Conservation (phyloP, 1,284 basidiomycete species). For the Pterula multifida region DNA sequence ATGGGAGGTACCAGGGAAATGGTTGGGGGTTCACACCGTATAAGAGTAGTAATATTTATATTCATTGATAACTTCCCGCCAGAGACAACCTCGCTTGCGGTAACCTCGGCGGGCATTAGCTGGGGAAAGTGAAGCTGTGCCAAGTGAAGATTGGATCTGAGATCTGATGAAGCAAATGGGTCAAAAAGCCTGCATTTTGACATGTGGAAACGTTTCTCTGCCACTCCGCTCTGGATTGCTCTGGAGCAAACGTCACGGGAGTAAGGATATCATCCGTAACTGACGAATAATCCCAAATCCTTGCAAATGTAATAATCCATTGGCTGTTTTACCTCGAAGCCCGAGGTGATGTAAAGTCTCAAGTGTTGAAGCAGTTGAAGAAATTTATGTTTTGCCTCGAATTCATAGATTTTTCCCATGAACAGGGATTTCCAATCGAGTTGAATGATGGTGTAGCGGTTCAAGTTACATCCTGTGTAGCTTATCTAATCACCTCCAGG, state of each 20-base stretch:
- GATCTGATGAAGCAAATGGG: neutral
- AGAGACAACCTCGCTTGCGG: slow-evolving; percentile 1
- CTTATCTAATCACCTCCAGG: no score
- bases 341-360: no score
- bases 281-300: no score
- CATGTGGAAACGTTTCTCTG: neutral
- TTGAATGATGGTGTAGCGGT: no score
- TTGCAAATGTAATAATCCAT: no score
- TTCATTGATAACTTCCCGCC: neutral
- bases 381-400: no score
- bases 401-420: no score
- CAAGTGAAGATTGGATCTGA: neutral
- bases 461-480: no score
- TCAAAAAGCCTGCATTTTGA: neutral
- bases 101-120: neutral
- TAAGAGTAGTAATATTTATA: neutral
- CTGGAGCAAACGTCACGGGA: neutral
- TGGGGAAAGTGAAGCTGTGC: neutral
- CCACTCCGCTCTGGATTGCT: neutral
- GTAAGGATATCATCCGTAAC: no score
- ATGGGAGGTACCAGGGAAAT: neutral
- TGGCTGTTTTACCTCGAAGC: no score
- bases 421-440: no score
- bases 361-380: no score
- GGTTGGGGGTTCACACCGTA: neutral